Evolutionary conservation across 371 early-diverging fungal genomes (phyloP).

Genomic region (Mortierella sp.): DNA sequence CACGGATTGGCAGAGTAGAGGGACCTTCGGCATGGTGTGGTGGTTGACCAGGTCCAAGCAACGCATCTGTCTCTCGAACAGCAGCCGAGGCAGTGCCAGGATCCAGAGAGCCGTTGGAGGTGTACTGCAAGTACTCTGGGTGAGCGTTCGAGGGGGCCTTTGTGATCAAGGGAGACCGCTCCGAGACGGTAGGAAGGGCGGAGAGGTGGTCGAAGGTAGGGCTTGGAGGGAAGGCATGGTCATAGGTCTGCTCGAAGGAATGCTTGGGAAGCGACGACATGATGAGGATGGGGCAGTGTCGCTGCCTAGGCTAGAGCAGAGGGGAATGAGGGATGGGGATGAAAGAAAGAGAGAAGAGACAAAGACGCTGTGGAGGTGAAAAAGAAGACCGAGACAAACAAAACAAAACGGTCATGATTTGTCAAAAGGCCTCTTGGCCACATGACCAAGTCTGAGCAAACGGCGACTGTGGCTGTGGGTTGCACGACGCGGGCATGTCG

Average conservation of each 20-base stretch:
- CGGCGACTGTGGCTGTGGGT: too few relatives aligned
- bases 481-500: too few relatives aligned
- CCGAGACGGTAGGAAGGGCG: conserved; percentile 5
- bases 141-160: conserved; percentile 13
- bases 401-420: too few relatives aligned
- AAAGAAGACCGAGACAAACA: background rate
- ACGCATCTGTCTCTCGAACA: conserved; percentile 5
- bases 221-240: conserved; percentile 39
- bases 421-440: too few relatives aligned
- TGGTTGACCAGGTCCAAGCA: conserved; percentile 1
- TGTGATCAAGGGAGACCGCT: conserved; percentile 34
- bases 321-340: background rate
- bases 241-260: conserved; percentile 41
- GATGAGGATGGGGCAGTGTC: too few relatives aligned
- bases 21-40: conserved; percentile 3
- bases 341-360: background rate
- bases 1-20: conserved; percentile 9
- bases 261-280: conserved; percentile 45
- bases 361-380: background rate
- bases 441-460: too few relatives aligned
- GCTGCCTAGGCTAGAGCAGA: too few relatives aligned
- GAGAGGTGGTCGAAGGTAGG: background rate
- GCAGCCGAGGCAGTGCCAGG: background rate
- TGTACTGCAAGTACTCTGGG: background rate
- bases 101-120: background rate